phyloP scores from a whole-genome alignment of 2,329 filamentous ascomycete species.

The Penicillium sp. region DNA sequence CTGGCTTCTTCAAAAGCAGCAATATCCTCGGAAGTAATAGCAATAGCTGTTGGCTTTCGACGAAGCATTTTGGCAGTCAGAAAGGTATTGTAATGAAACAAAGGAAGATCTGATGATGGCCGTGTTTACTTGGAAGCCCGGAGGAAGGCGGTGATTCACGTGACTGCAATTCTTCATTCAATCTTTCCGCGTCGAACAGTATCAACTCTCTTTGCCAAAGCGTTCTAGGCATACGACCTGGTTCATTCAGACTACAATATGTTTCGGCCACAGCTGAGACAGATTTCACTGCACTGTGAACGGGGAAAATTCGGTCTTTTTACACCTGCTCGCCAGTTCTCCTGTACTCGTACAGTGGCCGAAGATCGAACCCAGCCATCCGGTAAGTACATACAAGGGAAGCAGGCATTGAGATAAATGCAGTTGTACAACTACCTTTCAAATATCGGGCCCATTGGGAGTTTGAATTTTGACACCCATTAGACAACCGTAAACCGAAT shows the following conservation, averaged over 20 bases:
- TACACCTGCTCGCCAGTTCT: slow-evolving; percentile 27
- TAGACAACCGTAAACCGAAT: slow-evolving; percentile 8
- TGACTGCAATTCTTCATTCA: slow-evolving; percentile 8
- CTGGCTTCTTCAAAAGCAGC: slow-evolving; percentile 46
- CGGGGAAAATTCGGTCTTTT: slow-evolving; percentile 12
- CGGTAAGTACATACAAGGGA: slow-evolving; percentile 23
- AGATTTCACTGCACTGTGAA: slow-evolving; percentile 14
- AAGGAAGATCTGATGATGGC: neutral
- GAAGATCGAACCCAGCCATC: slow-evolving; percentile 17
- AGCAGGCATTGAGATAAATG: neutral
- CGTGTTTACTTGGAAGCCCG: neutral
- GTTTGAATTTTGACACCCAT: neutral
- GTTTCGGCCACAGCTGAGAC: slow-evolving; percentile 28
- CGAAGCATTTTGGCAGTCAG: slow-evolving; percentile 43
- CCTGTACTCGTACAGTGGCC: slow-evolving; percentile 17
- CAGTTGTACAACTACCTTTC: neutral
- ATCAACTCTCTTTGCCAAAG: neutral
- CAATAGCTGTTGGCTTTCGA: slow-evolving; percentile 51
- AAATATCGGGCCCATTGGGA: neutral
- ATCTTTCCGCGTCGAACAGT: slow-evolving; percentile 3
- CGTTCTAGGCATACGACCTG: slow-evolving; percentile 2
- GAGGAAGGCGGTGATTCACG: slow-evolving; percentile 11
- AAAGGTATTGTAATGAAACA: neutral
- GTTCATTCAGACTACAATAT: slow-evolving; percentile 18
- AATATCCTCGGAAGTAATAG: slow-evolving; percentile 49